Base-by-base conservation (phyloP, 2,329 filamentous ascomycete species). In the Aspergillus pseudoviridinutans region DNA sequence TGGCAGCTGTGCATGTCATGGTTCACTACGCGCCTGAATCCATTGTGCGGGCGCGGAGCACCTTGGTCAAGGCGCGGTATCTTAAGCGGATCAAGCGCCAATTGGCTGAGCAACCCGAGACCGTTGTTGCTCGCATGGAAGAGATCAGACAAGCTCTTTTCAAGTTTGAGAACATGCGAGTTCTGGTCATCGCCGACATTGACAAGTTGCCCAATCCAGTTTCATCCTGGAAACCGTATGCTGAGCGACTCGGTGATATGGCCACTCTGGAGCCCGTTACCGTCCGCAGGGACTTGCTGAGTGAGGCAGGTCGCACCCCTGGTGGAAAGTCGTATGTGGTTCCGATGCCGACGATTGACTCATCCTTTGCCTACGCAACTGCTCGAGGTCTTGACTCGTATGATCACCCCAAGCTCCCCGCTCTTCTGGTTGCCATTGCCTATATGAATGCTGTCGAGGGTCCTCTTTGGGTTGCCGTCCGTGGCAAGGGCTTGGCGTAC, bases 371-470 rank as follows among this genome's bases (percentile, higher is more conserved):
- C 25, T 84, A 92, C 58, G 86, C 90, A 66, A 89, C 89, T 10
- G 82, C 88, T 2, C 83, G 84, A 46, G 93, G 93, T 5, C 84
- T 93, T 17, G 82, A 84, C 25, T 90, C 88, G 0, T 92, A 89
- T 69, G 81, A 83, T 3, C 88, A 97, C 67, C 87, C 92, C 0
- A 83, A 85, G 17, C 80, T 97, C 1, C 92, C 94, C 0, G 87
- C 92, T 2, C 82, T 96, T 53, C 85, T 96, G 72, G 92, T 99
- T 7, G 92, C 93, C 0, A 85, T 92, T 51, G 87, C 92, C 22
- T 97, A 97, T 71, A 87, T 99, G 59, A 92, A 97, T 70, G 87
- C 92, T 0, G 89, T 95, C 20, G 94, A 99, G 74, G 94, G 94
- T 0, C 94, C 94, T 0, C 84, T 99, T 32, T 97, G 94, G 93